Percentiles rank a stretch among this genome's conserved stretches.
phyloP scores from a whole-genome alignment of 345 rosid genomes.

The Conringia planisiliqua region DNA sequence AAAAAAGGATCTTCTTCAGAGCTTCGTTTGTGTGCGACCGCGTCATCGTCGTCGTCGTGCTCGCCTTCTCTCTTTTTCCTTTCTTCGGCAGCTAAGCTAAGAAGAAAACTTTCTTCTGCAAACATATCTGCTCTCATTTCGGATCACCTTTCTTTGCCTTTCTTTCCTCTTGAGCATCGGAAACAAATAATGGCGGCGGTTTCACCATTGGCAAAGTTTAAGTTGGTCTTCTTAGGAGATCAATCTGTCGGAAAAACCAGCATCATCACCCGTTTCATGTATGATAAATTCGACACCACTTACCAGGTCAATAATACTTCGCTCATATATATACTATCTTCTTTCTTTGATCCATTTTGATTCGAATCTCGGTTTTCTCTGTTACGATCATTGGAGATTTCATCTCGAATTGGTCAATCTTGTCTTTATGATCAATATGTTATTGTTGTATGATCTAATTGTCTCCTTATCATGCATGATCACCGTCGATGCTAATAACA shows the following conservation, averaged over 20 bases:
- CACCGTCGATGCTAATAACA: background rate
- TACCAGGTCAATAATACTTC: slow-evolving; percentile 50
- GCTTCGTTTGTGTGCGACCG: slow-evolving; percentile 16
- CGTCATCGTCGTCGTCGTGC: slow-evolving; percentile 34
- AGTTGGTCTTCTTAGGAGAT: slow-evolving; percentile 80
- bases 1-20: background rate
- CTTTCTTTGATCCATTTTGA: background rate
- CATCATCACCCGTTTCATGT: slow-evolving; percentile 94
- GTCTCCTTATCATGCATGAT: background rate
- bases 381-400: background rate
- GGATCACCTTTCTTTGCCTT: background rate
- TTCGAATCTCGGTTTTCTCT: background rate
- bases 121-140: background rate
- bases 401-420: background rate
- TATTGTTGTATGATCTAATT: background rate
- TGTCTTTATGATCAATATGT: background rate
- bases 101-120: background rate
- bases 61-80: background rate
- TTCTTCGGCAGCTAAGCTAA: background rate
- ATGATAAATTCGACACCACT: slow-evolving; percentile 84
- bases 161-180: background rate
- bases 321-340: no score
- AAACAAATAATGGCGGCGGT: slow-evolving; percentile 50
- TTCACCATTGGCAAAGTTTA: slow-evolving; percentile 73
- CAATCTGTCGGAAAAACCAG: slow-evolving; percentile 89